Percentiles rank a stretch among this genome's conserved stretches.
phyloP scores from a whole-genome alignment of 495 filamentous ascomycete genomes.

The Cercophora sp. region DNA sequence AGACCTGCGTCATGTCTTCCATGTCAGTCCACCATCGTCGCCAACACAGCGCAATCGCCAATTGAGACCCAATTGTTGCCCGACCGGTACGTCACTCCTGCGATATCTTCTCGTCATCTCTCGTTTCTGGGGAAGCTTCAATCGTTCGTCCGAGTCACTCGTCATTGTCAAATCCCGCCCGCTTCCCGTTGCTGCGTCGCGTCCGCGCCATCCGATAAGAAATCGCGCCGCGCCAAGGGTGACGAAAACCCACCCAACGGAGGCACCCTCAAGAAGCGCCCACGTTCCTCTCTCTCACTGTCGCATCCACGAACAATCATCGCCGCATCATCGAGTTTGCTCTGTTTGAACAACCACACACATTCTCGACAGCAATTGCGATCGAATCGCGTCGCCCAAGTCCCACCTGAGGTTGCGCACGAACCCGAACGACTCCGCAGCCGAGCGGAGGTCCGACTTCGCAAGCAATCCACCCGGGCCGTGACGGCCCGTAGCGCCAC shows the following conservation, averaged over 20 bases:
- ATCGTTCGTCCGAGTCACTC: conserved; percentile 3
- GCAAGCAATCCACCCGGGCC: too few relatives aligned
- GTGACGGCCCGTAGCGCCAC: too few relatives aligned
- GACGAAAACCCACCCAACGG: too few relatives aligned
- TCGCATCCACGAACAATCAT: background rate
- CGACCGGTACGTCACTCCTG: conserved; percentile 5
- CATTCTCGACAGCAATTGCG: background rate
- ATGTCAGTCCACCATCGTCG: background rate
- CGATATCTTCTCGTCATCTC: background rate
- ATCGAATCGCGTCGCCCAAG: background rate
- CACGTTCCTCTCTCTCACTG: background rate
- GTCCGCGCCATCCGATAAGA: background rate
- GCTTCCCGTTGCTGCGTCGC: background rate
- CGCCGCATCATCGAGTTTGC: background rate
- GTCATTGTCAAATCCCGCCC: background rate
- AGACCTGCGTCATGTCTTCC: conserved; percentile 3
- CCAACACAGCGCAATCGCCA: background rate
- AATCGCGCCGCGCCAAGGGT: too few relatives aligned
- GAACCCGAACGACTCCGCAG: conserved; percentile 4
- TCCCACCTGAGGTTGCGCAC: background rate
- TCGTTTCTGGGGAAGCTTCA: background rate
- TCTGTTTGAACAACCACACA: background rate
- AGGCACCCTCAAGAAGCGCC: background rate
- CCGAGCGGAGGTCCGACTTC: conserved; percentile 1
- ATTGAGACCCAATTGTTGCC: conserved; percentile 9